Evolutionary conservation across 2,329 filamentous ascomycete species (phyloP).

Genomic region (Thermothelomyces thermophilus): DNA sequence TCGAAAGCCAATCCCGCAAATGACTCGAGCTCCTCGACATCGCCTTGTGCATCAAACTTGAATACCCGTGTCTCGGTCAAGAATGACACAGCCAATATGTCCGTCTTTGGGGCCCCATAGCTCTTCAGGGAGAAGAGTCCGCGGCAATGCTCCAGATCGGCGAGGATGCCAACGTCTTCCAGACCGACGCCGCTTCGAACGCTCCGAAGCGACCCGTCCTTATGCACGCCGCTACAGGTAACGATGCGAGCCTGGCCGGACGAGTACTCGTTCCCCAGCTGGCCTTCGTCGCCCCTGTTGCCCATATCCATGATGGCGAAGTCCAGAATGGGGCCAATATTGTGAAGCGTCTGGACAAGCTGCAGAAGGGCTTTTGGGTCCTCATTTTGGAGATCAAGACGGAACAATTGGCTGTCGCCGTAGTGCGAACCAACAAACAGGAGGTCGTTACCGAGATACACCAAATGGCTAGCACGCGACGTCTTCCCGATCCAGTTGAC

Average conservation of each 20-base stretch:
- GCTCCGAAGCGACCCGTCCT: constrained; percentile 81
- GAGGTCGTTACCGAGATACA: constrained; percentile 66
- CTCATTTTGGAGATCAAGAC: constrained; percentile 48
- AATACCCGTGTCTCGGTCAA: constrained; percentile 81
- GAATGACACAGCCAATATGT: constrained; percentile 75
- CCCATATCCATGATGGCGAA: constrained; percentile 97
- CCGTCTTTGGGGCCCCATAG: constrained; percentile 42
- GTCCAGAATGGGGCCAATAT: constrained; percentile 84
- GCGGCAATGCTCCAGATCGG: constrained; percentile 67
- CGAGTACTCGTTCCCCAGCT: constrained; percentile 78
- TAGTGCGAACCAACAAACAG: constrained; percentile 89
- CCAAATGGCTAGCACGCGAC: constrained; percentile 68
- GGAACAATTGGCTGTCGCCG: constrained; percentile 81
- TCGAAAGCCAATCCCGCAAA: constrained; percentile 66
- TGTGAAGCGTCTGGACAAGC: constrained; percentile 68
- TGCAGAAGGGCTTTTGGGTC: constrained; percentile 41
- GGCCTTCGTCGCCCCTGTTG: constrained; percentile 68
- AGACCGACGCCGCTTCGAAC: constrained; percentile 90
- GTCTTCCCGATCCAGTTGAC: constrained; percentile 59
- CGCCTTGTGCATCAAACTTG: constrained; percentile 63
- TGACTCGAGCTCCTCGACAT: constrained; percentile 78
- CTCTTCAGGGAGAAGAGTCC: constrained; percentile 64
- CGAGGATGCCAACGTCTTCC: constrained; percentile 77
- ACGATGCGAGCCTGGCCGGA: constrained; percentile 92
- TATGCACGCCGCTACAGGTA: constrained; percentile 83